Evolutionary conservation across 2,329 filamentous ascomycete genomes (phyloP), one percentile per base, ranked within the genome.

Genomic region (Dothidotthia symphoricarpi): DNA sequence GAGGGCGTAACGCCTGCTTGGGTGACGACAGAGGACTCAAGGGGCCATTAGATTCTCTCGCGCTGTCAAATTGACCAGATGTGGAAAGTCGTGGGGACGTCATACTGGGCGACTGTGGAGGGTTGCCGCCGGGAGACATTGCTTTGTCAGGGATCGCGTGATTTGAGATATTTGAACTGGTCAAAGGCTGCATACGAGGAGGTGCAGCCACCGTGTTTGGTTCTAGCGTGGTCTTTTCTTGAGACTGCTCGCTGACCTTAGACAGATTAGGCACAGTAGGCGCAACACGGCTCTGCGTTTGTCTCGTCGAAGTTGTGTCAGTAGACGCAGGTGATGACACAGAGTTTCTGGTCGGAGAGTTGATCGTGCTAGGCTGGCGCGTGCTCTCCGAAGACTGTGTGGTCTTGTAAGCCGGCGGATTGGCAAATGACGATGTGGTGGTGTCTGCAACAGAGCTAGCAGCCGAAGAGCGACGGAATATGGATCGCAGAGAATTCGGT

Each of bases 11-110:
- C 1, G 41, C 35, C 1, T 46, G 39, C 14, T 44, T 41, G 11
- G 57, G 55, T 9, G 57, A 60, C 16, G 43, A 27, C 10, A 51
- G 52, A 8, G 55, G 52, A 9, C 47, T 56, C 3, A 49, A 19
- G 11, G 53, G 35, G 19, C 46, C 43, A 31, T 39, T 50, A 8
- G 40, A 32, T 8, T 45, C 49, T 25, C 47, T 49, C 10, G 30
- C 6, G 8, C 30, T 35, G 19, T 34, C 36, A 30, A 40, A 33
- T 3, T 34, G 31, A 14, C 40, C 39, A 13, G 34, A 34, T 3
- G 31, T 28, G n/a, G 36, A 35, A 15, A 41, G 30, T 30, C 39
- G 34, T 15, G 38, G 24, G 5, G 45, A 46, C 29, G 39, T 42
- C 33, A 50, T 36, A 9, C 22, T 39, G 3, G 41, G 33, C 15